Percentiles rank a stretch among this genome's conserved stretches.
Evolutionary conservation across 2,329 filamentous ascomycete genomes (phyloP).

Genomic region (Acephala macrosclerotiorum): DNA sequence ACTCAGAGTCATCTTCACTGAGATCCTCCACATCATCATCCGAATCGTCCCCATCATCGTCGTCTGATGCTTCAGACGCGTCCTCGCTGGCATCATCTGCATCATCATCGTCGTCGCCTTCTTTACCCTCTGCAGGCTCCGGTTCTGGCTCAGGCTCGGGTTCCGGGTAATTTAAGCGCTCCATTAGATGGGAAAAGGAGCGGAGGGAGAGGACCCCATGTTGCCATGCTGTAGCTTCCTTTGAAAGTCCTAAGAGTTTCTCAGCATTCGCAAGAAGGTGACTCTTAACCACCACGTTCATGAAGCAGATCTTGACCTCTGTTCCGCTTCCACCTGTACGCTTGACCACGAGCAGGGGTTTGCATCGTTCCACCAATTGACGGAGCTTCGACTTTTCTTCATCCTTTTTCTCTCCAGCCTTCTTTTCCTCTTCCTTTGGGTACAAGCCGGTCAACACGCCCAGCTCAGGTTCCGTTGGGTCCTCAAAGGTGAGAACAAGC

Average conservation of each 20-base stretch:
- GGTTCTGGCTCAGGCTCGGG: background rate
- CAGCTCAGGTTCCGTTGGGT: constrained; percentile 14
- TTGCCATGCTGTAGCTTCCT: constrained; percentile 5
- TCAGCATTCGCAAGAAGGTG: background rate
- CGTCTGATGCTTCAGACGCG: background rate
- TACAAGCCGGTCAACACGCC: constrained; percentile 8
- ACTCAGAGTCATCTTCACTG: background rate
- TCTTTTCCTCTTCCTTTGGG: constrained; percentile 6
- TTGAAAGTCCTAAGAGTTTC: constrained; percentile 9
- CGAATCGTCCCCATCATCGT: background rate
- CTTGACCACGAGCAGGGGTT: constrained; percentile 4
- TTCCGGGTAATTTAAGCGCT: constrained; percentile 8
- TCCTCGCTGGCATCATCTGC: background rate
- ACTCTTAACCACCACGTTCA: constrained; percentile 2
- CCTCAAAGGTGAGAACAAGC: constrained; percentile 15
- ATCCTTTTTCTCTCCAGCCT: background rate
- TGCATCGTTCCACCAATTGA: constrained; percentile 3
- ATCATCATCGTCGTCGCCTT: constrained; percentile 1
- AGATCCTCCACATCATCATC: constrained; percentile 5
- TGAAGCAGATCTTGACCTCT: constrained; percentile 7
- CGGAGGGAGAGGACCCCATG: constrained; percentile 15
- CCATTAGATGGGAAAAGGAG: constrained; percentile 13
- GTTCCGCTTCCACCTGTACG: background rate
- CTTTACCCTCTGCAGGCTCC: background rate
- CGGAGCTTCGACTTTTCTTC: constrained; percentile 2